Evolutionary conservation across 768 basidiomycete genomes (phyloP).

Genomic region (Daedaleopsis nitida): DNA sequence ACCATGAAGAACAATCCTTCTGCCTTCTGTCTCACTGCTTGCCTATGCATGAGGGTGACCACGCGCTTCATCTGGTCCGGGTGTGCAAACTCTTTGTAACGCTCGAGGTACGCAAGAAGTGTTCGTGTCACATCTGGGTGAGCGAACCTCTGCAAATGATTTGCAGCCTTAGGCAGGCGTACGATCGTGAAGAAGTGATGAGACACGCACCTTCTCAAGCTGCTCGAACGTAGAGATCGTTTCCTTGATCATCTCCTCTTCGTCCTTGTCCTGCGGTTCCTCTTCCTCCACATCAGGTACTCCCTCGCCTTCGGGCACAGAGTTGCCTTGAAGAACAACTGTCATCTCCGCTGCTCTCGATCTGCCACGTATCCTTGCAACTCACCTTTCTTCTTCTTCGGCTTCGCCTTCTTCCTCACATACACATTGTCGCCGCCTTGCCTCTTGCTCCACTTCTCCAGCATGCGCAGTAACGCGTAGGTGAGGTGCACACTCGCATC

Average conservation of each 20-base stretch:
- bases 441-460: constrained; percentile 86
- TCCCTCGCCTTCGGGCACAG: constrained; percentile 54
- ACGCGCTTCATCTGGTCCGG: constrained; percentile 89
- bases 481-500: constrained; percentile 84
- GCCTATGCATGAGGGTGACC: constrained; percentile 86
- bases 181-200: constrained; percentile 3
- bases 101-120: constrained; percentile 76
- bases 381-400: constrained; percentile 39
- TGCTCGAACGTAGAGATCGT: constrained; percentile 90
- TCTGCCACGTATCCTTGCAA: constrained; percentile 21
- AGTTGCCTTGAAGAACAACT: constrained; percentile 34
- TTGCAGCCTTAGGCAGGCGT: constrained; percentile 18
- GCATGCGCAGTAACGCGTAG: constrained; percentile 83
- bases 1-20: constrained; percentile 97
- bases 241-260: constrained; percentile 72
- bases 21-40: constrained; percentile 87
- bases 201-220: constrained; percentile 75
- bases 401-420: constrained; percentile 63
- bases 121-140: constrained; percentile 84
- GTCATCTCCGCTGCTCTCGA: constrained; percentile 5
- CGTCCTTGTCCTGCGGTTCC: constrained; percentile 54
- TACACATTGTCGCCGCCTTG: constrained; percentile 67
- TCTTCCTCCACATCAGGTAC: constrained; percentile 73
- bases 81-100: constrained; percentile 79
- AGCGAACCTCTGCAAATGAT: constrained; percentile 75